Conservation (phyloP, 352 stramenopile species). For the Hyaloperonospora brassicae region DNA sequence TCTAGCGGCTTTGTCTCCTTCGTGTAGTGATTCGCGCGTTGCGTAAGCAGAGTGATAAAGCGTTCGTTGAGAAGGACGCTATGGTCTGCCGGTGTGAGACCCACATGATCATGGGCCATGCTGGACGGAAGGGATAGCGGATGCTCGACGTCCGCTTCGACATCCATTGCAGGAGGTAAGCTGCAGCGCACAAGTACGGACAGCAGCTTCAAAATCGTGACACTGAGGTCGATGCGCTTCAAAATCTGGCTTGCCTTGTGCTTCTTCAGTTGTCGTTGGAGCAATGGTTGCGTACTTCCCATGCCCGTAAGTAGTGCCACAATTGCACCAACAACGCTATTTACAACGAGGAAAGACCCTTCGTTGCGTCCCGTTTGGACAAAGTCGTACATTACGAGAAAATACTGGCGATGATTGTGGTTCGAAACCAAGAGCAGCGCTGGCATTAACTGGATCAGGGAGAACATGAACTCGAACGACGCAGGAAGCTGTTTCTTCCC, state of each 20-base stretch:
- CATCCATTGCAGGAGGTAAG: constrained; percentile 64
- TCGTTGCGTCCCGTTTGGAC: constrained; percentile 76
- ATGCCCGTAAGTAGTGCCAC: constrained; percentile 59
- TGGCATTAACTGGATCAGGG: constrained; percentile 73
- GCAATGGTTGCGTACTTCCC: constrained; percentile 45
- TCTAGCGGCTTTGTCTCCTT: constrained; percentile 76
- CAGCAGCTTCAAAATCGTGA: constrained; percentile 60
- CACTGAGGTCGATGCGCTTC: constrained; percentile 72
- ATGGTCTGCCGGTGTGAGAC: constrained; percentile 47
- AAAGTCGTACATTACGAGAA: constrained; percentile 68
- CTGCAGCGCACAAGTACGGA: constrained; percentile 66
- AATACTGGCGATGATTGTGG: constrained; percentile 66
- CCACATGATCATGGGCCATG: constrained; percentile 64
- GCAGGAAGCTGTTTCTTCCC: constrained; percentile 42
- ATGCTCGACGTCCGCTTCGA: constrained; percentile 22
- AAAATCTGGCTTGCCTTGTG: constrained; percentile 64
- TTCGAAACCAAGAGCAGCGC: constrained; percentile 55
- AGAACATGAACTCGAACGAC: constrained; percentile 78
- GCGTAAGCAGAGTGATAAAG: constrained; percentile 67
- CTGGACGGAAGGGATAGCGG: constrained; percentile 40
- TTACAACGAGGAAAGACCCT: constrained; percentile 73
- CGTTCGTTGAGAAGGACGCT: constrained; percentile 66
- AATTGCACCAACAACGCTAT: constrained; percentile 72
- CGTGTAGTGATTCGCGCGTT: constrained; percentile 63
- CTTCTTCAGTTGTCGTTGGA: constrained; percentile 58